Percentiles rank a stretch among this genome's conserved stretches.
phyloP scores from a whole-genome alignment of 1,139 yeast genomes.

The Candida buenavistaensis region DNA sequence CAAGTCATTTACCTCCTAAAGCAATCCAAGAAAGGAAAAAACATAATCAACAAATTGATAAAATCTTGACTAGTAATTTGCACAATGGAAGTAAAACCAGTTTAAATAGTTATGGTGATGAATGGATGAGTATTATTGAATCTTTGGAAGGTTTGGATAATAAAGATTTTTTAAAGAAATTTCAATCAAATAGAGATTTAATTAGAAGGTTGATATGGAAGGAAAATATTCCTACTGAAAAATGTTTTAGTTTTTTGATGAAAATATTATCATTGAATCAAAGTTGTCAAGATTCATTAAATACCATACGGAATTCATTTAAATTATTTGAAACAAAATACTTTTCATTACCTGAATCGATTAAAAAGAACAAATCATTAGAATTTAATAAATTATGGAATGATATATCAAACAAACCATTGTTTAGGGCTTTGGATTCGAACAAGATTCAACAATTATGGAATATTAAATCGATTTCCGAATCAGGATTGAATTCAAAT shows the following conservation, averaged over 20 bases:
- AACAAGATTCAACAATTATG: no score
- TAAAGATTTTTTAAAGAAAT: slow-evolving; percentile 26
- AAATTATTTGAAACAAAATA: slow-evolving; percentile 23
- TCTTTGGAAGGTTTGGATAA: slow-evolving; percentile 31
- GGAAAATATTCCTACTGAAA: slow-evolving; percentile 29
- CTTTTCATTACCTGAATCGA: slow-evolving; percentile 25
- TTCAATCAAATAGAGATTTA: slow-evolving; percentile 29
- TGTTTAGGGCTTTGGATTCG: no score
- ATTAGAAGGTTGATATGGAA: slow-evolving; percentile 43
- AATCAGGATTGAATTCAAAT: slow-evolving; percentile 38
- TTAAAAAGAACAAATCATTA: slow-evolving; percentile 30
- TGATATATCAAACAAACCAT: slow-evolving; percentile 29
- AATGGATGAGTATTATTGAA: slow-evolving; percentile 17
- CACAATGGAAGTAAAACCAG: slow-evolving; percentile 11
- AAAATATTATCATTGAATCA: slow-evolving; percentile 22
- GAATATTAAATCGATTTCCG: slow-evolving; percentile 39
- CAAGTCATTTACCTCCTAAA: slow-evolving; percentile 49
- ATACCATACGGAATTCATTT: slow-evolving; percentile 20
- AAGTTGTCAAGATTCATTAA: slow-evolving; percentile 18
- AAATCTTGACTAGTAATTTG: slow-evolving; percentile 26
- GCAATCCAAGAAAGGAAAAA: slow-evolving; percentile 32
- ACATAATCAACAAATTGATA: slow-evolving; percentile 41
- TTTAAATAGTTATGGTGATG: slow-evolving; percentile 11
- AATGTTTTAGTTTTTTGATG: slow-evolving; percentile 31
- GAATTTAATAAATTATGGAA: slow-evolving; percentile 35